Conservation (phyloP, 2,329 filamentous ascomycete genomes). For the Aspergillus carbonarius region DNA sequence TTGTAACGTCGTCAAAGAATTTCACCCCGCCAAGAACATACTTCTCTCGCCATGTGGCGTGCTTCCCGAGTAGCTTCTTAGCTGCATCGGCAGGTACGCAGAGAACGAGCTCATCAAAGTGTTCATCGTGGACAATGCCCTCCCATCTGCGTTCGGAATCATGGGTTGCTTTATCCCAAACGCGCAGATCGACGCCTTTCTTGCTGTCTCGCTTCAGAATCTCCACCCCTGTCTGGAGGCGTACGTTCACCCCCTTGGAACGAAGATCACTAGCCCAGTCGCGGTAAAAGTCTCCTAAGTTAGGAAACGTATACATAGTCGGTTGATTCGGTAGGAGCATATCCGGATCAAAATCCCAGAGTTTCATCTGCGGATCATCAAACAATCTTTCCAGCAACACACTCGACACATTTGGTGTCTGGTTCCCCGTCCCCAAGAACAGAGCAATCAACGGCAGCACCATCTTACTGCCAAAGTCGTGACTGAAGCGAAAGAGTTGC, state of each 20-base stretch:
- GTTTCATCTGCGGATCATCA: conserved; percentile 58
- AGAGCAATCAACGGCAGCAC: conserved; percentile 70
- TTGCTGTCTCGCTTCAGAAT: conserved; percentile 52
- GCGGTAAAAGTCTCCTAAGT: conserved; percentile 57
- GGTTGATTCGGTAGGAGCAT: conserved; percentile 56
- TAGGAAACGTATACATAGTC: conserved; percentile 62
- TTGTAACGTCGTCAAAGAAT: conserved; percentile 62
- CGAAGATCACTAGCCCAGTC: conserved; percentile 55
- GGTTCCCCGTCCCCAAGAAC: conserved; percentile 73
- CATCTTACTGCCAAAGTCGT: conserved; percentile 69
- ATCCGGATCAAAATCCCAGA: conserved; percentile 60
- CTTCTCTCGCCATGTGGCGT: conserved; percentile 60
- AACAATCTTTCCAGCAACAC: conserved; percentile 65
- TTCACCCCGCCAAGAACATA: conserved; percentile 69
- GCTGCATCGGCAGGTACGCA: conserved; percentile 57
- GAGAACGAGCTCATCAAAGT: conserved; percentile 60
- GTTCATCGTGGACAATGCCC: conserved; percentile 41
- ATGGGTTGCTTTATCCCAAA: conserved; percentile 10
- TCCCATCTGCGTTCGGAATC: background rate
- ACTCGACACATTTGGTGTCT: conserved; percentile 68
- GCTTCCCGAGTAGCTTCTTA: conserved; percentile 53
- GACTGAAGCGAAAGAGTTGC: conserved; percentile 66
- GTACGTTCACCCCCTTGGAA: conserved; percentile 54
- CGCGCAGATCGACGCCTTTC: conserved; percentile 48
- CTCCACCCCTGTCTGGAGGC: conserved; percentile 38